Evolutionary conservation across 148 eudicot species (phyloP).

Genomic region (Rhododendron ovatum): DNA sequence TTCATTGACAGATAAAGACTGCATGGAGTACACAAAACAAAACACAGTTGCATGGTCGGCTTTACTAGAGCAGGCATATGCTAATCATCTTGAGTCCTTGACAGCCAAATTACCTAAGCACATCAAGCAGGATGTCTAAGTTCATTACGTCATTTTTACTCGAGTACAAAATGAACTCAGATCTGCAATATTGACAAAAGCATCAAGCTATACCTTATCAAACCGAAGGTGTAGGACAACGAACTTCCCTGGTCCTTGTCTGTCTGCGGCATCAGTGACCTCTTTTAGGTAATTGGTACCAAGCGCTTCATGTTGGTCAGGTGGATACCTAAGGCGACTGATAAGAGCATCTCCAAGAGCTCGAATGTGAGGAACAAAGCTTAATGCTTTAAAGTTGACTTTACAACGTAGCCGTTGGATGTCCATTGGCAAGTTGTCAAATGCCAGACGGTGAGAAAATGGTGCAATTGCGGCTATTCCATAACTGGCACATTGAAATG

Average conservation of each 20-base stretch:
- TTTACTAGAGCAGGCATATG: too few relatives aligned
- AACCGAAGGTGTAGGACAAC: constrained; percentile 92
- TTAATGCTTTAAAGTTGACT: constrained; percentile 83
- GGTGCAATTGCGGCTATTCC: constrained; percentile 97
- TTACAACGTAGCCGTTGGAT: constrained; percentile 88
- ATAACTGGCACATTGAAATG: constrained; percentile 43
- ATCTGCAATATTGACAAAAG: not conserved
- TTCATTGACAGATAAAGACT: not conserved
- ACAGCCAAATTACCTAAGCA: not conserved
- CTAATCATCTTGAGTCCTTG: not conserved
- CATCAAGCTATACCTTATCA: constrained; percentile 63
- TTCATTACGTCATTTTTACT: not conserved
- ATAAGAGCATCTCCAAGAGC: constrained; percentile 82
- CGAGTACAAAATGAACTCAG: not conserved
- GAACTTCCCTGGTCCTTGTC: constrained; percentile 50
- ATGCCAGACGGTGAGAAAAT: constrained; percentile 90
- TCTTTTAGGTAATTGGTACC: constrained; percentile 36
- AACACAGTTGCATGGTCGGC: not conserved
- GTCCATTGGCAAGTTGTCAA: constrained; percentile 82
- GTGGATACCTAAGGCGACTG: constrained; percentile 57
- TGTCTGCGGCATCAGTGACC: constrained; percentile 36
- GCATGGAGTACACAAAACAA: not conserved
- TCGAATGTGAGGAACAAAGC: constrained; percentile 75
- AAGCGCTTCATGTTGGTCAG: constrained; percentile 27
- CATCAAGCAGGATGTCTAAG: not conserved